Base-by-base conservation (phyloP, 768 basidiomycete genomes). In the Rickenella mellea region DNA sequence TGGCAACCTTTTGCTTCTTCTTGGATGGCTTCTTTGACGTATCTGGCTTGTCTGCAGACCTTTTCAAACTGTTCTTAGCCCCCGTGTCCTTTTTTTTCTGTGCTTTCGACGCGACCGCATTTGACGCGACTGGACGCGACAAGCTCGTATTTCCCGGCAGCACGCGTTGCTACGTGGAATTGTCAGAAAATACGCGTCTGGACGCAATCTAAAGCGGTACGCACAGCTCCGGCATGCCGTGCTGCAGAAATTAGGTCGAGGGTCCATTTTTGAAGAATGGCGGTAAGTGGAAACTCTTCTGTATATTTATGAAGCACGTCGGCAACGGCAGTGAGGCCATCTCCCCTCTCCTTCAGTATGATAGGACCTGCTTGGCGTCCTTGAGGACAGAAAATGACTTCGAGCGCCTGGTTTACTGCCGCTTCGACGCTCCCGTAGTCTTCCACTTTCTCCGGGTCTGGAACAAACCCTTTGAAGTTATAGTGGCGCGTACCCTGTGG, bases 221-320 rank as follows among this genome's bases (percentile, higher is more conserved):
- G 40, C 30, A 49, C 50, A 12, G 31, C 19, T 27, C 11, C 14
- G 10, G 41, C 40, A 11, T 19, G 15, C 32, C 31, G 26, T 5
- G 49, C 52, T 12, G 43, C 42, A 6, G 11, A 25, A 1, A 33
- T 45, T 2, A 52, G 37, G 24, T 54, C 49, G 11, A 49, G 48
- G 8, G 50, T 40, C 52, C 52, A 54, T 41, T 53, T 53, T 12
- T 44, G 30, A 1, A 53, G 28, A 27, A 53, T 41, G 8, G 41
- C 41, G 14, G 27, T 40, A 11, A 32, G 14, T 5, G 39, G 43
- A 32, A 21, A 31, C 24, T 42, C 20, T 24, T 25, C 27, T 12
- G 48, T 31, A 36, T 52, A 45, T n/a, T 12, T 35, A 6, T 29
- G n/a, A 2, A 52, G 40, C 4, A 52, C 40, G 14, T 19, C 4